Evolutionary conservation across 2,329 filamentous ascomycete genomes (phyloP).

Genomic region (Colletotrichum sp.): DNA sequence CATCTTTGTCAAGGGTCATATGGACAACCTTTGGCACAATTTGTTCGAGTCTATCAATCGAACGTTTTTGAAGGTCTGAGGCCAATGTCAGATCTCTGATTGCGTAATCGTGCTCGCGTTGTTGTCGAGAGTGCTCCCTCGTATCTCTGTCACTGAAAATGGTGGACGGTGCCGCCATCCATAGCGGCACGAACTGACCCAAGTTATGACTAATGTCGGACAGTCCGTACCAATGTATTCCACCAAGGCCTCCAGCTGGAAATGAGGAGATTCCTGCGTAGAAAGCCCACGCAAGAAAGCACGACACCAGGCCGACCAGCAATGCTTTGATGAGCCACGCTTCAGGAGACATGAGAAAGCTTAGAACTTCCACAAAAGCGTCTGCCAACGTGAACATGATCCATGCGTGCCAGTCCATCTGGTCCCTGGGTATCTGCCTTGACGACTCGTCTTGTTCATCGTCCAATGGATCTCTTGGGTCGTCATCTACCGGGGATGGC

Average conservation of each 20-base stretch:
- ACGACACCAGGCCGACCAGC: neutral
- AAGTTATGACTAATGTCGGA: constrained; percentile 26
- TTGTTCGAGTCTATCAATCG: constrained; percentile 47
- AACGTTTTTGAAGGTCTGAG: constrained; percentile 37
- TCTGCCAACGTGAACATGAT: constrained; percentile 10
- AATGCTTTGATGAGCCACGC: neutral
- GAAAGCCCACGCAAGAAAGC: neutral
- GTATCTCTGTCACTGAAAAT: constrained; percentile 13
- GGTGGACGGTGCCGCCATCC: constrained; percentile 10
- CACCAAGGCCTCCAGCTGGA: neutral
- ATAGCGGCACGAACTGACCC: constrained; percentile 30
- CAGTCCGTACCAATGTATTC: constrained; percentile 28
- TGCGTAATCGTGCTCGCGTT: constrained; percentile 32
- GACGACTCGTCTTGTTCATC: neutral
- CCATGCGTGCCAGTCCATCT: neutral
- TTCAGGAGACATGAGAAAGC: neutral
- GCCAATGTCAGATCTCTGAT: constrained; percentile 33
- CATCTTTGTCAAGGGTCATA: constrained; percentile 56
- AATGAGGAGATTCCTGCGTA: neutral
- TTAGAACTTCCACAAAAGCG: neutral
- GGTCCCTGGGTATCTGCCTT: neutral
- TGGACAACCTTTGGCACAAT: constrained; percentile 63
- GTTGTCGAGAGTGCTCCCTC: neutral
- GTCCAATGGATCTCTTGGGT: neutral
- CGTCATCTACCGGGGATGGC: neutral